Evolutionary conservation across 2,329 filamentous ascomycete species (phyloP).

Genomic region (Lachnellula arida): DNA sequence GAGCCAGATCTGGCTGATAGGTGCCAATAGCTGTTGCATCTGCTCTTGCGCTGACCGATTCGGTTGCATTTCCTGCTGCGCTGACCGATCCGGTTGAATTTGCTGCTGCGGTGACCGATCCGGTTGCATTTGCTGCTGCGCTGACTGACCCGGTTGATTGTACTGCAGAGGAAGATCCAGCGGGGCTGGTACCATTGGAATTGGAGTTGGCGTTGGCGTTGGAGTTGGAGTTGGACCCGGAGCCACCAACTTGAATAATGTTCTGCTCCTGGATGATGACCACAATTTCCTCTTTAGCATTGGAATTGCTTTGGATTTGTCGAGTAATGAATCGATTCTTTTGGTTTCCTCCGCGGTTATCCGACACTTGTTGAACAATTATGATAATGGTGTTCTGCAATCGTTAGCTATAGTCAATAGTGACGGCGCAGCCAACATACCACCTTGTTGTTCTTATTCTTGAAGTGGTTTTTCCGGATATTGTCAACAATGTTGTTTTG

Average conservation of each 20-base stretch:
- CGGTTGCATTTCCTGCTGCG: background rate
- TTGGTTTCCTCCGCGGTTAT: conserved; percentile 20
- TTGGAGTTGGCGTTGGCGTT: too few relatives aligned
- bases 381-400: conserved; percentile 28
- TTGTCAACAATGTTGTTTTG: conserved; percentile 26
- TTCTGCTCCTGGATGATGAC: conserved; percentile 17
- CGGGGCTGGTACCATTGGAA: background rate
- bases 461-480: conserved; percentile 29
- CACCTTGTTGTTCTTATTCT: conserved; percentile 23
- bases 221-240: conserved; percentile 1
- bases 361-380: conserved; percentile 25
- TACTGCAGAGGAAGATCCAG: background rate
- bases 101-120: background rate
- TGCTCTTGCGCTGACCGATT: background rate
- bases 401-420: conserved; percentile 5
- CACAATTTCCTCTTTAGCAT: conserved; percentile 11
- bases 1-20: conserved; percentile 10
- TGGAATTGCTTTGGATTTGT: conserved; percentile 23
- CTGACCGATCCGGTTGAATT: background rate
- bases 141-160: background rate
- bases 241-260: conserved; percentile 8
- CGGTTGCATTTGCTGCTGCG: background rate
- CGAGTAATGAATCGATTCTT: conserved; percentile 25
- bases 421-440: conserved; percentile 13
- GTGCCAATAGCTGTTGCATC: background rate